Evolutionary conservation across 345 rosid species (phyloP).

Genomic region (Moringa oleifera): DNA sequence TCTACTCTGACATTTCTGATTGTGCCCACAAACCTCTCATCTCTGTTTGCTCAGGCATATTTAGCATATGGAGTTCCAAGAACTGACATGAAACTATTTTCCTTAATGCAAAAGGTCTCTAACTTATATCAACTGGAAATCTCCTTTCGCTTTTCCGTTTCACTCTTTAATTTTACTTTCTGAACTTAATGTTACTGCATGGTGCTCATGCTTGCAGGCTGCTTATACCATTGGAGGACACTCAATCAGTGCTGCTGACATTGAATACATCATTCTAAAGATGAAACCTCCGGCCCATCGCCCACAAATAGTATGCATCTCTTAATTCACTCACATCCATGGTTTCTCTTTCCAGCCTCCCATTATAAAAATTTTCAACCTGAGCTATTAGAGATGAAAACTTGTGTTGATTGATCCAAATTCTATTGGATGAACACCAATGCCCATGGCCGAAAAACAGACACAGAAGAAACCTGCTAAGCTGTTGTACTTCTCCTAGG

Average conservation of each 20-base stretch:
- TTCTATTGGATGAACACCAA: conserved; percentile 4
- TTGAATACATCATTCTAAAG: conserved; percentile 49
- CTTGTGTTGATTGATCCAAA: neutral
- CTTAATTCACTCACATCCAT: conserved; percentile 15
- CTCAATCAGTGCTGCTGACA: conserved; percentile 50
- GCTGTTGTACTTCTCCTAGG: neutral
- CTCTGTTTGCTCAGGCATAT: conserved; percentile 44
- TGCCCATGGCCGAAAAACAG: no score
- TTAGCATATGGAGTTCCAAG: conserved; percentile 61
- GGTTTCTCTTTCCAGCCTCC: neutral
- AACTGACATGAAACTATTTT: conserved; percentile 46
- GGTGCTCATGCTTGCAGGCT: conserved; percentile 37
- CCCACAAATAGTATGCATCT: conserved; percentile 50
- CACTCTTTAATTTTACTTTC: neutral
- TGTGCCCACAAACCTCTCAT: neutral
- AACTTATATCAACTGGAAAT: neutral
- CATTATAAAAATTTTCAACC: neutral
- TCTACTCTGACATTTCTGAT: conserved; percentile 1
- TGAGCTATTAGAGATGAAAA: neutral
- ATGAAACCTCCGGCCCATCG: conserved; percentile 55
- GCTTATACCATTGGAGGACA: conserved; percentile 58
- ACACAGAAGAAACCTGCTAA: no score
- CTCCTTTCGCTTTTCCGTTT: conserved; percentile 2
- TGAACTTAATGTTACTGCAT: conserved; percentile 12
- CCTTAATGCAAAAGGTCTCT: conserved; percentile 62